Percentiles rank a stretch among this genome's conserved stretches.
These are phyloP conservation scores for Mycena filopes DNA, from an alignment of 768 basidiomycete species.

Conservation along the genomic window DNA sequence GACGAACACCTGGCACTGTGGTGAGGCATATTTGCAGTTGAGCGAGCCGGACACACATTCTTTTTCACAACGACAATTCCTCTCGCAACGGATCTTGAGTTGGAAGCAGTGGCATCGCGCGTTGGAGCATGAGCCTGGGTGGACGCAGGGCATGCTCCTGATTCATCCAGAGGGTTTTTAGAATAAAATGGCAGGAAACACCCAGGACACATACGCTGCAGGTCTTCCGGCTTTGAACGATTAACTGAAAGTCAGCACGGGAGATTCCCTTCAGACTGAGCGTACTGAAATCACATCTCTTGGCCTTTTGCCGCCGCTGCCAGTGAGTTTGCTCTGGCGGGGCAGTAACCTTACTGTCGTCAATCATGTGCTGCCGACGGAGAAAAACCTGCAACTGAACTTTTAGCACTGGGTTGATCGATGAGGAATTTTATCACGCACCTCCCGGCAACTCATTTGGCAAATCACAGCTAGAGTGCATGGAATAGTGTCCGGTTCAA, in stretches of 20 bases:
- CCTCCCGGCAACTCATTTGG: conserved; percentile 59
- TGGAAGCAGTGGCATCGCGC: conserved; percentile 53
- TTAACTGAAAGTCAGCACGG: no score
- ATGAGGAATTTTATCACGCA: conserved; percentile 35
- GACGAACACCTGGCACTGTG: conserved; percentile 46
- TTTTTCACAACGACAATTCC: conserved; percentile 58
- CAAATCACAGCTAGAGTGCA: conserved; percentile 63
- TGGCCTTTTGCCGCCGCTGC: neutral
- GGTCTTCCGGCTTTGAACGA: neutral
- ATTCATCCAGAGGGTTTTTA: no score
- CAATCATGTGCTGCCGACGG: conserved; percentile 15
- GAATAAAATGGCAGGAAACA: no score
- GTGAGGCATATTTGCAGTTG: conserved; percentile 25
- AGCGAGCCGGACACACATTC: conserved; percentile 45
- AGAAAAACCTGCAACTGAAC: conserved; percentile 35
- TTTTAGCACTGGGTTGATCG: conserved; percentile 34
- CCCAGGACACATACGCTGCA: neutral
- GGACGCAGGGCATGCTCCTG: conserved; percentile 48
- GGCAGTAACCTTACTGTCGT: no score
- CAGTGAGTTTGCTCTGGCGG: neutral
- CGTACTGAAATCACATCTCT: neutral
- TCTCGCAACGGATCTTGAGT: conserved; percentile 54
- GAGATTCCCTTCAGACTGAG: no score
- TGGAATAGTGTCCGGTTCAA: conserved; percentile 57
- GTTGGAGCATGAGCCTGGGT: conserved; percentile 58